Evolutionary conservation across 2,329 filamentous ascomycete genomes (phyloP).

Genomic region (Microdochium bolleyi): DNA sequence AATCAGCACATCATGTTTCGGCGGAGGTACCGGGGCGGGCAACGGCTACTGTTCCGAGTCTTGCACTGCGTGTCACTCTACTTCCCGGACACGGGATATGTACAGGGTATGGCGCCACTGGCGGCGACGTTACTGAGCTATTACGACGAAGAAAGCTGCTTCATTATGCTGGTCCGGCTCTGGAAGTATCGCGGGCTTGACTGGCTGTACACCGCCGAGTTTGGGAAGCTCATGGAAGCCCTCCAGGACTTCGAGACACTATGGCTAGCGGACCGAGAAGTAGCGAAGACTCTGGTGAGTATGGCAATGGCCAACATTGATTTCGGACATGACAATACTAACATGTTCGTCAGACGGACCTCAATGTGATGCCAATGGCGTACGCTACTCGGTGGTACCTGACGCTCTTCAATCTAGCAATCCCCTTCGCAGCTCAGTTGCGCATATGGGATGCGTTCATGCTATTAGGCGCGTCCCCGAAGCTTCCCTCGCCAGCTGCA

Average conservation of each 20-base stretch:
- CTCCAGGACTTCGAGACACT: conserved; percentile 75
- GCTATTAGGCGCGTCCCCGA: conserved; percentile 71
- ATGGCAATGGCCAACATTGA: not conserved
- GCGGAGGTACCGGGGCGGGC: conserved; percentile 81
- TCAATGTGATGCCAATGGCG: conserved; percentile 78
- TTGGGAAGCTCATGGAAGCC: conserved; percentile 78
- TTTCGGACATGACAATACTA: conserved; percentile 1
- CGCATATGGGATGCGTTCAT: conserved; percentile 98
- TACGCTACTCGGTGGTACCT: conserved; percentile 97
- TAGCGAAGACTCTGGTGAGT: conserved; percentile 73
- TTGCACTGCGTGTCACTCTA: conserved; percentile 88
- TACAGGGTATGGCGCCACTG: conserved; percentile 94
- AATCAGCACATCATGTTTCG: conserved; percentile 97
- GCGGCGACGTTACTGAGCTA: conserved; percentile 92
- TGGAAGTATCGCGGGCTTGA: conserved; percentile 86
- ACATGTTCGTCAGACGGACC: conserved; percentile 47
- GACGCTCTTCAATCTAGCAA: conserved; percentile 93
- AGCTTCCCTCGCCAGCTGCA: conserved; percentile 16
- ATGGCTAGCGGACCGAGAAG: conserved; percentile 73
- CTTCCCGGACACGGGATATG: conserved; percentile 86
- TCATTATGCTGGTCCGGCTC: conserved; percentile 92
- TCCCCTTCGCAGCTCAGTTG: conserved; percentile 89
- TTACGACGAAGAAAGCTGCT: conserved; percentile 89
- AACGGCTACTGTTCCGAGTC: conserved; percentile 85
- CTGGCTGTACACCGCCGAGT: conserved; percentile 74